A percentile compares a stretch with the other conserved stretches of the same genome.
Conservation (phyloP, 2,329 filamentous ascomycete genomes). For the Zelopaecilomyces penicillatus region DNA sequence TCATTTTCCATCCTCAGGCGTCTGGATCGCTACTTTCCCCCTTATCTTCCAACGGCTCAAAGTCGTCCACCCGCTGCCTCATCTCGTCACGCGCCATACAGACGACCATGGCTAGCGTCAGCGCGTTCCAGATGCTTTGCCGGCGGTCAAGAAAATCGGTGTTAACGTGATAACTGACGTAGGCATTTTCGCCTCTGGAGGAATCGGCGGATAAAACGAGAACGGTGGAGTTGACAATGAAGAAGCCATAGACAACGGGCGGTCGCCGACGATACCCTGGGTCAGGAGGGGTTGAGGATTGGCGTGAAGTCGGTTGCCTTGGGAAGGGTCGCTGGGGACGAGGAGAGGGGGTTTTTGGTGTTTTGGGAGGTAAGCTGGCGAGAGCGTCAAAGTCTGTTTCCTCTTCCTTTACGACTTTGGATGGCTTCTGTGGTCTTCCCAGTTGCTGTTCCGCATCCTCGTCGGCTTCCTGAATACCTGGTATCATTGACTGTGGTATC, state of each 20-base stretch:
- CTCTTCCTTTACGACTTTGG: no score
- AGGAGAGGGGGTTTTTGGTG: no score
- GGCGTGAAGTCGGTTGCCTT: background rate
- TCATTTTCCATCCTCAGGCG: slow-evolving; percentile 13
- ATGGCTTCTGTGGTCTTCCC: no score
- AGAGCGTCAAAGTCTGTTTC: no score
- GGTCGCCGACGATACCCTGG: slow-evolving; percentile 21
- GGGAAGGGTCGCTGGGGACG: no score
- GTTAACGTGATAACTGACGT: slow-evolving; percentile 36
- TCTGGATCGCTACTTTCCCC: slow-evolving; percentile 31
- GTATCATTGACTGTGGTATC: no score
- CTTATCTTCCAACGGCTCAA: slow-evolving; percentile 19
- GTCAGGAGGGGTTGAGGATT: background rate
- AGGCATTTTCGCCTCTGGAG: slow-evolving; percentile 21
- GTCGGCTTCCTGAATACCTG: no score
- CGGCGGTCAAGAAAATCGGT: slow-evolving; percentile 29
- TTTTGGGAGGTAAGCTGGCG: no score
- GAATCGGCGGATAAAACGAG: slow-evolving; percentile 33
- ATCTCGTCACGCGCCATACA: slow-evolving; percentile 34
- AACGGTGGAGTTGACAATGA: slow-evolving; percentile 31
- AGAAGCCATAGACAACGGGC: slow-evolving; percentile 36
- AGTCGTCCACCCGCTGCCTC: slow-evolving; percentile 24
- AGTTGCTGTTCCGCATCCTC: no score
- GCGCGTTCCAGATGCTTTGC: slow-evolving; percentile 37
- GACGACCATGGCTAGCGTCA: slow-evolving; percentile 32